Evolutionary conservation across 129 eudicot genomes (phyloP).

Genomic region (Chrysanthemum makinoi): DNA sequence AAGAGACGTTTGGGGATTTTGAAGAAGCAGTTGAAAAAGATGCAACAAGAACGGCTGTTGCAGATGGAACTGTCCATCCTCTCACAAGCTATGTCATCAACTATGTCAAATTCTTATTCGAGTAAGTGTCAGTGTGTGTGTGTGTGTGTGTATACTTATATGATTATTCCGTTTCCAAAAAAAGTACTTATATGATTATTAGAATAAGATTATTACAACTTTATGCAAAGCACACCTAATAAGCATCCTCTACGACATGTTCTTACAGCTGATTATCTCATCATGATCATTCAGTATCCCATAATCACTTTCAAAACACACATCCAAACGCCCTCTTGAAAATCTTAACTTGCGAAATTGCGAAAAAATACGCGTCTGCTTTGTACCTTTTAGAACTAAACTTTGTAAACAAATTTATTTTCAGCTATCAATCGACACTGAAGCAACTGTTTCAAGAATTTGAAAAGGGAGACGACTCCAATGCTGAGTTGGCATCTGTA

Average conservation of each 20-base stretch:
- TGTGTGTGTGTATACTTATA: no score
- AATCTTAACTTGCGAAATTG: no score
- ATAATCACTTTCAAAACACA: no score
- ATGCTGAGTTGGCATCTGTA: slow-evolving; percentile 81
- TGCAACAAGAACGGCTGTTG: slow-evolving; percentile 91
- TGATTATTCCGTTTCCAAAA: no score
- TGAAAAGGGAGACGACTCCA: slow-evolving; percentile 58
- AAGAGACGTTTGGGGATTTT: slow-evolving; percentile 93
- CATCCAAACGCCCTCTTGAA: no score
- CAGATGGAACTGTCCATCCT: slow-evolving; percentile 98
- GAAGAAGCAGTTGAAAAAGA: slow-evolving; percentile 99
- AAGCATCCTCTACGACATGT: no score
- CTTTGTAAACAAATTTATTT: slow-evolving; percentile 15
- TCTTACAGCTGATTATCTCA: no score
- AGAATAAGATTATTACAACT: no score
- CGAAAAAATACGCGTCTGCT: no score
- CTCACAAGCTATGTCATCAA: slow-evolving; percentile 98
- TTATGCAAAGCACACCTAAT: no score
- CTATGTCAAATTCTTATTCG: slow-evolving; percentile 93
- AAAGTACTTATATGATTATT: no score
- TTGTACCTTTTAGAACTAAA: neutral
- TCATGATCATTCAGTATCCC: no score
- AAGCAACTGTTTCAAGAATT: slow-evolving; percentile 95
- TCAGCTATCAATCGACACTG: slow-evolving; percentile 92
- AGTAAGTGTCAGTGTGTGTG: slow-evolving; percentile 49